Percentiles rank a stretch among this genome's conserved stretches.
Evolutionary conservation across 805 yeast genomes (phyloP).

Genomic region (Yarrowia bubula): DNA sequence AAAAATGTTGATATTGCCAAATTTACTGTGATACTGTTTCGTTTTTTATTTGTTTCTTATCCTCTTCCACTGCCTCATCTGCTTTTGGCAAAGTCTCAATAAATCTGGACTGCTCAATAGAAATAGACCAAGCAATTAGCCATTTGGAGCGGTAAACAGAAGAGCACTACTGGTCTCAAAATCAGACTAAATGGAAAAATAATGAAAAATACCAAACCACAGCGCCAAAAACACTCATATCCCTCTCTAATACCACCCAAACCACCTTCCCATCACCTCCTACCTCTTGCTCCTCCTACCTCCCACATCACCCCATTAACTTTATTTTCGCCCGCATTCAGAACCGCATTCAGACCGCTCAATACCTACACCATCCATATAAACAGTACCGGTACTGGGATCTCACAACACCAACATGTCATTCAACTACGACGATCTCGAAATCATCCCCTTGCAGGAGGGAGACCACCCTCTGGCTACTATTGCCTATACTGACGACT

Average conservation of each 20-base stretch:
- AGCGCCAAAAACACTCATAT: no score
- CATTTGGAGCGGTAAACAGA: no score
- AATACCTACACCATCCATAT: neutral
- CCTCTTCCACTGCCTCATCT: no score
- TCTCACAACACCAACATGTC: neutral
- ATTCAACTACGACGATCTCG: constrained; percentile 41
- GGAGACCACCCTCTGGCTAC: constrained; percentile 39
- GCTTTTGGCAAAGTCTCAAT: no score
- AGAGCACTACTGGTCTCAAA: no score
- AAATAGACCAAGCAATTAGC: no score
- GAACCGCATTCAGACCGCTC: neutral
- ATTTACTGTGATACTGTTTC: no score
- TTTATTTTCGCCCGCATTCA: neutral
- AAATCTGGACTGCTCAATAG: no score
- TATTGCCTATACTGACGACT: constrained; percentile 67
- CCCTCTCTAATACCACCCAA: neutral
- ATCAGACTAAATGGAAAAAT: no score
- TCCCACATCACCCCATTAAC: constrained; percentile 4
- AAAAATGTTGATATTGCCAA: no score
- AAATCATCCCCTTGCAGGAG: constrained; percentile 37
- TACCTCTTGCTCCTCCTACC: neutral
- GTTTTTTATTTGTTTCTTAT: no score
- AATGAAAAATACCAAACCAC: no score
- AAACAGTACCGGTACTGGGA: neutral
- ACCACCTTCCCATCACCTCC: neutral